Evolutionary conservation across 2,329 filamentous ascomycete genomes (phyloP), one percentile per base, ranked within the genome.

Genomic region (Trichoderma citrinoviride): DNA sequence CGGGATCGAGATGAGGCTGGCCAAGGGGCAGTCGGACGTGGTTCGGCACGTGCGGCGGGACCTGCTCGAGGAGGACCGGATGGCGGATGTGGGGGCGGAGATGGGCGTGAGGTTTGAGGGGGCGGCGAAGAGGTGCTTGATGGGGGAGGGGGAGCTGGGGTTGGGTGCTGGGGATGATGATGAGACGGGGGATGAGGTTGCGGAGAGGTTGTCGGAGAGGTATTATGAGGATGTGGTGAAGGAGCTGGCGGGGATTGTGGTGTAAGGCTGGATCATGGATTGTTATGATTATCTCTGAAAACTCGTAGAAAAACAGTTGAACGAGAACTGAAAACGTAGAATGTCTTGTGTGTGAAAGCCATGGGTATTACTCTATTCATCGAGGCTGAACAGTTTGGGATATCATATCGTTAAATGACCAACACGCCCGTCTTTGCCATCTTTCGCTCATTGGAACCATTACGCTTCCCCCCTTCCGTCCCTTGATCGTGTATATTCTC

Each of bases 141-240:
- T 67, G 1, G 79, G 79, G 0, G 77, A 74, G 3, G 49, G 68
- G 23, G 75, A 76, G 25, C 65, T 82, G 4, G 79, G 77, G 0
- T 53, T 82, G 15, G 66, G 63, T 7, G 71, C 73, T 2, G 71
- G 68, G 0, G 78, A 81, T 10, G 77, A 81, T 10, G 77, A 81
- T 57, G 79, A 82, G 71, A 80, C 76, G 6, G 70, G 74, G 17
- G 76, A 78, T 27, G 71, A 73, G 10, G 78, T 79, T 5, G 80
- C 77, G 0, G 75, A 77, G 27, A 73, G 70, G 47, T 67, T 82
- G 40, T 79, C 77, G 4, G 74, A 77, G 71, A 72, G 67, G 2
- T 80, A 80, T 49, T 79, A 80, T 65, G 78, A 81, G 56, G 72
- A 79, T 2, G 79, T 82, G 7, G 80, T 82, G 23, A 80, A 80